These are phyloP conservation scores for Ganoderma multipileum DNA, from an alignment of 1,284 basidiomycete species.

Conservation along the genomic window DNA sequence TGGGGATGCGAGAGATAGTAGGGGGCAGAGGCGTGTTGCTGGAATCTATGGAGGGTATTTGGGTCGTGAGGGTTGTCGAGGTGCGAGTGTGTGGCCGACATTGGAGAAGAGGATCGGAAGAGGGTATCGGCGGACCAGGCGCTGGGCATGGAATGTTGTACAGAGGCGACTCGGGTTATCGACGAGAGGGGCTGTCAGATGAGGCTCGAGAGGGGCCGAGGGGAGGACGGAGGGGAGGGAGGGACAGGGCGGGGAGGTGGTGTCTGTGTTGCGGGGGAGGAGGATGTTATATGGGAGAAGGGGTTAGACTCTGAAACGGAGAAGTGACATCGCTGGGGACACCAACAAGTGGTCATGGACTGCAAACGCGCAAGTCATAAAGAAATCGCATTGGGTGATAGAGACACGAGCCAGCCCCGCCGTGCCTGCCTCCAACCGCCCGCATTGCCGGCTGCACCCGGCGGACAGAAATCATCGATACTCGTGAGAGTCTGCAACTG, in stretches of 20 bases:
- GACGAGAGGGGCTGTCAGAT: background rate
- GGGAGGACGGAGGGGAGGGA: conserved; percentile 11
- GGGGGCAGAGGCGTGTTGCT: conserved; percentile 26
- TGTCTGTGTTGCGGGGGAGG: conserved; percentile 19
- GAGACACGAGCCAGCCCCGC: conserved; percentile 36
- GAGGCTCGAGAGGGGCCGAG: conserved; percentile 4
- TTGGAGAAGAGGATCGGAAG: conserved; percentile 26
- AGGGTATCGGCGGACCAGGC: conserved; percentile 26
- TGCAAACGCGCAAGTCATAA: conserved; percentile 37
- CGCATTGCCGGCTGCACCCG: conserved; percentile 12
- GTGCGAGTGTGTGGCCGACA: conserved; percentile 31
- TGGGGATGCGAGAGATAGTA: conserved; percentile 34
- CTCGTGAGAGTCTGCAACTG: conserved; percentile 10
- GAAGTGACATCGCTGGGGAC: conserved; percentile 38
- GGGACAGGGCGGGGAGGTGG: conserved; percentile 19
- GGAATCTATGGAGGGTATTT: conserved; percentile 35
- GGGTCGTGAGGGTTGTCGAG: conserved; percentile 33
- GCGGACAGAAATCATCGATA: conserved; percentile 16
- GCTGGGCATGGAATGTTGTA: conserved; percentile 28
- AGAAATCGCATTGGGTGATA: conserved; percentile 23
- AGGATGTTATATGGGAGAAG: conserved; percentile 32
- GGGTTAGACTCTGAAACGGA: conserved; percentile 38
- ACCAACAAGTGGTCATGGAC: conserved; percentile 34
- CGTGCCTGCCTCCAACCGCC: conserved; percentile 29
- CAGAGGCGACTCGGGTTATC: conserved; percentile 6